phyloP scores from a whole-genome alignment of 2,329 filamentous ascomycete species.

The Penicillium vulpinum region DNA sequence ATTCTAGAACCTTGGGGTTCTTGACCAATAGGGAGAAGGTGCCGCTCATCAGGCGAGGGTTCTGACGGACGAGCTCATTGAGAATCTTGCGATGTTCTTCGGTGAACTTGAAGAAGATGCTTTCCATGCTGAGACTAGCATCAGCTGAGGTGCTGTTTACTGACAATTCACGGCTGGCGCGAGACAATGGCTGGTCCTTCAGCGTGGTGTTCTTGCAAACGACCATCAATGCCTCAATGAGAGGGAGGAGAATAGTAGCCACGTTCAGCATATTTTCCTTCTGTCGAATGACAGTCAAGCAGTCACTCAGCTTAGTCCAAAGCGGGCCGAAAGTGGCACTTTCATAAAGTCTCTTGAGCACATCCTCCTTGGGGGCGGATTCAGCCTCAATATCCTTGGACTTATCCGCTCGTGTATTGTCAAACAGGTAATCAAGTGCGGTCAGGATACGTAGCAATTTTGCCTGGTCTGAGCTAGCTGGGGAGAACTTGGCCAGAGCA shows the following conservation, averaged over 20 bases:
- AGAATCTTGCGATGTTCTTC: conserved; percentile 97
- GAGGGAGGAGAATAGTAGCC: conserved; percentile 86
- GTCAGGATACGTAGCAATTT: conserved; percentile 91
- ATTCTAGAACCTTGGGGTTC: conserved; percentile 97
- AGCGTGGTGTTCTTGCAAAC: conserved; percentile 97
- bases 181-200: conserved; percentile 61
- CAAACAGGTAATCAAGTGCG: conserved; percentile 93
- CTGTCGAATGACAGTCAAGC: conserved; percentile 81
- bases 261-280: conserved; percentile 96
- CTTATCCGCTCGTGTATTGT: conserved; percentile 66
- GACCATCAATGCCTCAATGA: conserved; percentile 97
- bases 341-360: conserved; percentile 85
- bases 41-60: conserved; percentile 97
- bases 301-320: conserved; percentile 90
- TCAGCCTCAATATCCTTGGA: conserved; percentile 55
- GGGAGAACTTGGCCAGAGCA: conserved; percentile 91
- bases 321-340: conserved; percentile 85
- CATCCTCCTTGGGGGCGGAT: conserved; percentile 71
- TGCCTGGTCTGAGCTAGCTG: conserved; percentile 92
- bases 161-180: conserved; percentile 64
- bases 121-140: conserved; percentile 69
- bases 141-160: conserved; percentile 77
- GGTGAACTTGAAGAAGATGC: conserved; percentile 93
- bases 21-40: conserved; percentile 95
- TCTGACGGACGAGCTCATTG: conserved; percentile 95